These are phyloP conservation scores for Helianthus tuberosus DNA, from an alignment of 129 eudicot species.

Conservation along the genomic window DNA sequence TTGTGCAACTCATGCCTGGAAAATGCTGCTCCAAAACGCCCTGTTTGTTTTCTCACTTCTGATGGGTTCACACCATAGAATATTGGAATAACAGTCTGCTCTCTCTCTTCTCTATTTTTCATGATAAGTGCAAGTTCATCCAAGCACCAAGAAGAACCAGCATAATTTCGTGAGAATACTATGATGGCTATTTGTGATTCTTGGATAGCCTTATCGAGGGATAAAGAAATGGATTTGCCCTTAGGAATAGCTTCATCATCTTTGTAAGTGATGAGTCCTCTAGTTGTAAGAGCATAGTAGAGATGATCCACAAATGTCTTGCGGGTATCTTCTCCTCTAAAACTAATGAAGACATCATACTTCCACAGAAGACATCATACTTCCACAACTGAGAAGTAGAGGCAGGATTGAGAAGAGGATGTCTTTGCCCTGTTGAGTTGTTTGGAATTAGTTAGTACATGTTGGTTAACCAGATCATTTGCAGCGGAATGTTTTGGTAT, in stretches of 20 bases:
- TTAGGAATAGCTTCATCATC: no score
- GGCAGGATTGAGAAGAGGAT: background rate
- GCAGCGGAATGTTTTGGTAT: no score
- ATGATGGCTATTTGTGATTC: slow-evolving; percentile 20
- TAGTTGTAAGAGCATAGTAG: background rate
- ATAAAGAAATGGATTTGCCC: background rate
- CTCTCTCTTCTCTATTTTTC: background rate
- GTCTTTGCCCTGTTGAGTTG: background rate
- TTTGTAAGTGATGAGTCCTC: background rate
- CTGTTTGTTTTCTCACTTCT: background rate
- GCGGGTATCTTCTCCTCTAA: background rate
- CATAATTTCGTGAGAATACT: slow-evolving; percentile 8
- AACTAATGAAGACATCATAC: slow-evolving; percentile 26
- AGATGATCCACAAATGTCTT: slow-evolving; percentile 7
- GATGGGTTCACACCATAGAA: slow-evolving; percentile 5
- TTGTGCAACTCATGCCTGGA: background rate
- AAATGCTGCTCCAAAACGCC: background rate
- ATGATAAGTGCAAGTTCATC: slow-evolving; percentile 18
- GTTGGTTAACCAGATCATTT: no score
- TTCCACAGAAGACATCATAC: slow-evolving; percentile 23
- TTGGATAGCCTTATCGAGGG: background rate
- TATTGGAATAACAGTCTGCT: slow-evolving; percentile 5
- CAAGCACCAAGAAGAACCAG: slow-evolving; percentile 14
- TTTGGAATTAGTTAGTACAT: no score
- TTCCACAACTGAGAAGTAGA: slow-evolving; percentile 5